Base-by-base conservation (phyloP, 306 rosid genomes). In the Vigna angularis region DNA sequence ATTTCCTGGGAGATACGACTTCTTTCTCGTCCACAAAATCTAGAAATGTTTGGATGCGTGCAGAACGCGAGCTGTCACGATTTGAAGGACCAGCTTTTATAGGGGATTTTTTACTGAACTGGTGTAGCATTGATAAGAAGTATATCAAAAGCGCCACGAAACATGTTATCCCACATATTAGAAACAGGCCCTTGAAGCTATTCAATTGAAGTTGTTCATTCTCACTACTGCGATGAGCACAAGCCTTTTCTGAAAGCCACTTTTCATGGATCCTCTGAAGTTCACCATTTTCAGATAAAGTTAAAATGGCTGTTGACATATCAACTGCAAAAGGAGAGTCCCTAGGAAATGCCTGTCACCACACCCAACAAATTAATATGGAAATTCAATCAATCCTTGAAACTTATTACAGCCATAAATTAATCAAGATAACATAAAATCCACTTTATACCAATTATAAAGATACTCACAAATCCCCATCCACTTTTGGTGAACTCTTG, bases 401-500 rank as follows among this genome's bases (percentile, higher is more conserved):
- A 3, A 22, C 12, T 22, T 9, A 18, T 18, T 42, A 9, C 47
- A 2, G 10, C 13, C 13, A 42, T 55, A 55, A 53, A 20, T 55
- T 18, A 18, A 20, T 55, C 6, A 9, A 57, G 64, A 34, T 5
- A 34, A 34, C 38, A 5, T 34, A 34, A 34, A 62, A 14, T 18
- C 15, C 67, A 62, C 7, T 34, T n/a, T 63, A 15, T 52, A 51
- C 10, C 53, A 66, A 11, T 32, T 34, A 7, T 0, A 62, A 57
- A 69, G 62, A 61, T 70, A 90, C 97, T 93, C 87, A 93, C 97
- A 89, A 90, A 92, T 79, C 97, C 96, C 97, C 97, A 93, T 7
- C 92, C 93, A 22, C 88, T 75, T 89, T 86, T 93, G 84, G 97
- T 90, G 92, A 93, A 93, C 63, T 93, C 91, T 78, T 85, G 96